phyloP scores from a whole-genome alignment of 1,284 basidiomycete species.

The Sanghuangporus baumii region DNA sequence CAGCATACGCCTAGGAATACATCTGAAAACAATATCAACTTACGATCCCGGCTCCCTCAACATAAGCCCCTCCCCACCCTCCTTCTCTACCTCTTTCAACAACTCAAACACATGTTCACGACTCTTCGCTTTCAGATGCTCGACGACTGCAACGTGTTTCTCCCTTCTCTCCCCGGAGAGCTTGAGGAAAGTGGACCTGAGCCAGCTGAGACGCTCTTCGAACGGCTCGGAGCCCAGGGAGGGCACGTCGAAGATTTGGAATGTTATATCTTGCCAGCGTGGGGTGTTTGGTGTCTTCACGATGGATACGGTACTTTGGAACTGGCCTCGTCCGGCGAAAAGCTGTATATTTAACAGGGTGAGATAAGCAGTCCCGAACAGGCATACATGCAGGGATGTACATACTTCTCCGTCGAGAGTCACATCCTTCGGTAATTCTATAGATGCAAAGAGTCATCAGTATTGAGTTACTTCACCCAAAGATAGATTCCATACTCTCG shows the following conservation, averaged over 20 bases:
- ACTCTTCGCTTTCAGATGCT: slow-evolving; percentile 43
- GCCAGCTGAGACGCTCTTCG: slow-evolving; percentile 46
- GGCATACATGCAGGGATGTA: too few relatives aligned
- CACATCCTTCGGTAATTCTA: slow-evolving; percentile 53
- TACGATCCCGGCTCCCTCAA: slow-evolving; percentile 50
- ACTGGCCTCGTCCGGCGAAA: slow-evolving; percentile 54
- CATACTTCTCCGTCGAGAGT: slow-evolving; percentile 52
- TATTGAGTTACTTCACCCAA: not conserved
- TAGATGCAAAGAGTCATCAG: not conserved
- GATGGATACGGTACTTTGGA: slow-evolving; percentile 54
- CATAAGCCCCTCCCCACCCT: slow-evolving; percentile 67
- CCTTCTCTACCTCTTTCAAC: slow-evolving; percentile 46
- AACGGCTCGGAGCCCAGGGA: slow-evolving; percentile 44
- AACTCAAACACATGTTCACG: slow-evolving; percentile 48
- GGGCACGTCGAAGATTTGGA: slow-evolving; percentile 67
- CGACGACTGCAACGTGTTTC: slow-evolving; percentile 45
- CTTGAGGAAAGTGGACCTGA: slow-evolving; percentile 44
- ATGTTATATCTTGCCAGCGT: slow-evolving; percentile 55
- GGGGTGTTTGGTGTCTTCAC: slow-evolving; percentile 52
- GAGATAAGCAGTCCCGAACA: slow-evolving; percentile 1
- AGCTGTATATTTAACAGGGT: slow-evolving; percentile 26
- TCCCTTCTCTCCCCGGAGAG: slow-evolving; percentile 34
- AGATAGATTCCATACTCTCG: slow-evolving; percentile 37
- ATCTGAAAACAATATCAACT: slow-evolving; percentile 21
- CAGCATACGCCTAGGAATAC: not conserved